These are phyloP conservation scores for Pulveroboletus ravenelii DNA, from an alignment of 768 basidiomycete genomes.

Conservation along the genomic window DNA sequence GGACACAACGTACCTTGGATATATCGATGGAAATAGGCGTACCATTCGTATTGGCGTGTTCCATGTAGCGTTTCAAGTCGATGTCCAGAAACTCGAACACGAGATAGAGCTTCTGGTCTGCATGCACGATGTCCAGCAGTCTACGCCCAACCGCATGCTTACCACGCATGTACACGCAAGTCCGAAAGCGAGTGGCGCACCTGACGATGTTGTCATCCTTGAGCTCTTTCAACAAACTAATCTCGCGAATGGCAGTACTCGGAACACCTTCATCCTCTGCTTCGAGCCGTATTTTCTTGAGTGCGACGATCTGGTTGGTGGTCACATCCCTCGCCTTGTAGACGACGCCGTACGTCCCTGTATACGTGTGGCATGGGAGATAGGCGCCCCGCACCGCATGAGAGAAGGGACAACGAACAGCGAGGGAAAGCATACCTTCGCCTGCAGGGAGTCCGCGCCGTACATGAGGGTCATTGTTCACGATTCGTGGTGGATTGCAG, in stretches of 20 bases:
- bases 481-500: neutral
- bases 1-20: slow-evolving; percentile 65
- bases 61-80: slow-evolving; percentile 96
- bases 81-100: slow-evolving; percentile 98
- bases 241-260: slow-evolving; percentile 96
- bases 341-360: slow-evolving; percentile 97
- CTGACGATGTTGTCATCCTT: slow-evolving; percentile 95
- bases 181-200: slow-evolving; percentile 35
- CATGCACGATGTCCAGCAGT: slow-evolving; percentile 93
- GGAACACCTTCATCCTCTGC: slow-evolving; percentile 99
- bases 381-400: neutral
- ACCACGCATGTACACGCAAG: slow-evolving; percentile 1
- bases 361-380: slow-evolving; percentile 3
- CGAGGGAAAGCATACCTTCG: slow-evolving; percentile 33
- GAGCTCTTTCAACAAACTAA: slow-evolving; percentile 93
- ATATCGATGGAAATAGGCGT: slow-evolving; percentile 68
- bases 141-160: slow-evolving; percentile 37
- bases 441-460: slow-evolving; percentile 30
- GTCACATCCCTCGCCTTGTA: slow-evolving; percentile 89
- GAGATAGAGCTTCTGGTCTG: slow-evolving; percentile 94
- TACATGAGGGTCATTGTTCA: slow-evolving; percentile 17
- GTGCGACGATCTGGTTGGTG: slow-evolving; percentile 81
- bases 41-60: slow-evolving; percentile 68
- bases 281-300: slow-evolving; percentile 98
- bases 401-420: neutral